Evolutionary conservation across 257 asterid species (phyloP).

Genomic region (Plantago ovata): DNA sequence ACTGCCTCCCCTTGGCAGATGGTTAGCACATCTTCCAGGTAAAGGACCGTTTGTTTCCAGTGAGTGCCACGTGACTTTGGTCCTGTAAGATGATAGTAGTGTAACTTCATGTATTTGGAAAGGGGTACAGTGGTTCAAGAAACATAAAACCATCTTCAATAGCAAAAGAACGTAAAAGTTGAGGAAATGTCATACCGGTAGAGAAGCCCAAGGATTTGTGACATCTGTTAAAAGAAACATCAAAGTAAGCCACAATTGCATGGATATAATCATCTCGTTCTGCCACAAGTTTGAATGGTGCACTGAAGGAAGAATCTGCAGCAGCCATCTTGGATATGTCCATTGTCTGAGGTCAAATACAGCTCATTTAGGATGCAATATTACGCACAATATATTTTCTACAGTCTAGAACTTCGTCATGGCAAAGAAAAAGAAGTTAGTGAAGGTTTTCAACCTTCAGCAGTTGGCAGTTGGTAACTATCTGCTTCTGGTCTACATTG

Average conservation of each 20-base stretch:
- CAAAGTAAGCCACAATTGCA: constrained; percentile 94
- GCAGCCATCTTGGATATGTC: constrained; percentile 92
- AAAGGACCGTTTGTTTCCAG: constrained; percentile 95
- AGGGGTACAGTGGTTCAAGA: background rate
- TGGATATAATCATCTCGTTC: constrained; percentile 93
- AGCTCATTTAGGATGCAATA: constrained; percentile 12
- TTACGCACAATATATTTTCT: background rate
- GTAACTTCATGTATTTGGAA: background rate
- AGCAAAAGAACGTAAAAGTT: background rate
- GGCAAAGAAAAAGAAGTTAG: background rate
- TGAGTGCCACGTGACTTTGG: constrained; percentile 89
- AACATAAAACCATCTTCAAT: background rate
- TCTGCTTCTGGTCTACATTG: constrained; percentile 86
- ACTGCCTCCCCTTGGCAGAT: constrained; percentile 83
- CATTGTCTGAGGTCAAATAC: constrained; percentile 59
- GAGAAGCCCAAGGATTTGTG: constrained; percentile 89
- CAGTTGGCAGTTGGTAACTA: constrained; percentile 72
- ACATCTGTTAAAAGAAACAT: constrained; percentile 87
- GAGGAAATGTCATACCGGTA: constrained; percentile 49
- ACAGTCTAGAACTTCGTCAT: too few relatives aligned
- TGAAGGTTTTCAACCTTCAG: constrained; percentile 65
- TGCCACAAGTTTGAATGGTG: constrained; percentile 94
- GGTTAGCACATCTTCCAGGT: constrained; percentile 89
- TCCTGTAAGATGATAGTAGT: constrained; percentile 36
- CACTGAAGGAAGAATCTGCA: constrained; percentile 84